Evolutionary conservation across 208 protist species (phyloP), one percentile per base, ranked within the genome.

Genomic region (Leishmania guyanensis): DNA sequence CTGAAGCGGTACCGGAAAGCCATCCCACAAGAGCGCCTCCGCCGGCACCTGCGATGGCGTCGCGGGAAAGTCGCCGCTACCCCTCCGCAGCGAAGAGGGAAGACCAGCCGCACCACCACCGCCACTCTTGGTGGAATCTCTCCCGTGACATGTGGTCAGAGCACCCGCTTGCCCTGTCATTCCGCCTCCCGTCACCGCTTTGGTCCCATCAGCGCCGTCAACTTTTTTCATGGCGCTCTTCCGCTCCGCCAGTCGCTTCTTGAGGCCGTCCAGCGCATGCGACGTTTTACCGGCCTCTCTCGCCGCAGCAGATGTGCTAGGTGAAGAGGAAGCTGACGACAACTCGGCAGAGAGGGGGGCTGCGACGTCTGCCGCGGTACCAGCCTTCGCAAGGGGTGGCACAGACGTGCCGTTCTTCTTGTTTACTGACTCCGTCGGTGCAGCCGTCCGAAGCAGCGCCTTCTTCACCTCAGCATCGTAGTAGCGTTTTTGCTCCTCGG

Each of bases 401-500:
- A 51, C 76, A 6, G 75, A 9, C 65, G 17, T 33, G 17, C 68
- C 46, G 46, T 73, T 53, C 68, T 10, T 22, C 29, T 33, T 65
- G 36, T 0, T 29, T 36, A 56, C 12, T 10, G 22, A 50, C n/a
- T 71, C 64, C 5, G 77, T 33, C 10, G 77, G 5, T 14, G 69
- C 43, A 5, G 39, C 69, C 17, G 78, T 80, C 22, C 70, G 39
- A 51, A 70, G 75, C 73, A 96, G 72, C 36, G 89, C 89, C 50
- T 83, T 75, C 72, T 89, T 88, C 53, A 97, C 92, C 58, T 89
- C 66, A 1, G 89, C 84, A 56, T 97, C 91, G 80, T 97, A 97
- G 84, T 92, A 97, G n/a, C 83, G 85, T 80, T 89, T 89, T 84
- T 97, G 94, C 53, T 69, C 80, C 26, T 86, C 83, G 5, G 92